A percentile compares a stretch with the other conserved stretches of the same genome.
Evolutionary conservation across 164 flowering plant genomes (phyloP).

Genomic region (Stephania cephalantha): DNA sequence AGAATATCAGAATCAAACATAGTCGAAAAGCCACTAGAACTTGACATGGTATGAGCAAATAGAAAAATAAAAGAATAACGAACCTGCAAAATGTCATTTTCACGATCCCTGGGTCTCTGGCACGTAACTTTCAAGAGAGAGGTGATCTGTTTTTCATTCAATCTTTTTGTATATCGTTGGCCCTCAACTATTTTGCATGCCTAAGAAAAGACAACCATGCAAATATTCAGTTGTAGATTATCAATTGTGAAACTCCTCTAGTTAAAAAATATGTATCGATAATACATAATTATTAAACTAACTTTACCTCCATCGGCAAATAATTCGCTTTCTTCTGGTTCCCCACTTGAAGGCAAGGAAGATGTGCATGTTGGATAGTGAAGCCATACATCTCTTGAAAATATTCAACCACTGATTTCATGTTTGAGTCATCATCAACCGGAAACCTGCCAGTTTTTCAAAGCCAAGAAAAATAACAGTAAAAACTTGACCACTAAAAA

Average conservation of each 20-base stretch:
- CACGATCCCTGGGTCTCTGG: slow-evolving; percentile 71
- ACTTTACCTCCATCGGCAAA: slow-evolving; percentile 67
- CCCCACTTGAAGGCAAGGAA: slow-evolving; percentile 24
- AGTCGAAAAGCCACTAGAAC: not conserved
- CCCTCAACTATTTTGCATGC: slow-evolving; percentile 85
- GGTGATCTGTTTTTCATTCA: slow-evolving; percentile 79
- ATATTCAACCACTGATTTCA: slow-evolving; percentile 24
- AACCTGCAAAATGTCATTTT: slow-evolving; percentile 68
- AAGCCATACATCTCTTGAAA: slow-evolving; percentile 23
- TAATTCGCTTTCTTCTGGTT: slow-evolving; percentile 60
- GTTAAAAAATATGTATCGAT: not conserved
- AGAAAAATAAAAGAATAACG: not conserved
- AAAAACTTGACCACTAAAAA: not conserved
- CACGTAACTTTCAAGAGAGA: slow-evolving; percentile 73
- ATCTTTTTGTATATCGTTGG: slow-evolving; percentile 70
- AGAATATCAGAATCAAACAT: slow-evolving; percentile 1
- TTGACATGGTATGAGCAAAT: not conserved
- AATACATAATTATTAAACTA: not conserved
- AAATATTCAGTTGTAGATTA: slow-evolving; percentile 4
- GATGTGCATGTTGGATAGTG: slow-evolving; percentile 22
- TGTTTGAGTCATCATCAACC: slow-evolving; percentile 18
- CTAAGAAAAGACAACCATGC: slow-evolving; percentile 27
- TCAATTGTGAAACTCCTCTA: not conserved
- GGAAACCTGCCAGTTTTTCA: slow-evolving; percentile 14
- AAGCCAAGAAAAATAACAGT: not conserved